Evolutionary conservation across 1,284 basidiomycete species (phyloP), one percentile per base, ranked within the genome.

Genomic region (Cryptococcus sp.): DNA sequence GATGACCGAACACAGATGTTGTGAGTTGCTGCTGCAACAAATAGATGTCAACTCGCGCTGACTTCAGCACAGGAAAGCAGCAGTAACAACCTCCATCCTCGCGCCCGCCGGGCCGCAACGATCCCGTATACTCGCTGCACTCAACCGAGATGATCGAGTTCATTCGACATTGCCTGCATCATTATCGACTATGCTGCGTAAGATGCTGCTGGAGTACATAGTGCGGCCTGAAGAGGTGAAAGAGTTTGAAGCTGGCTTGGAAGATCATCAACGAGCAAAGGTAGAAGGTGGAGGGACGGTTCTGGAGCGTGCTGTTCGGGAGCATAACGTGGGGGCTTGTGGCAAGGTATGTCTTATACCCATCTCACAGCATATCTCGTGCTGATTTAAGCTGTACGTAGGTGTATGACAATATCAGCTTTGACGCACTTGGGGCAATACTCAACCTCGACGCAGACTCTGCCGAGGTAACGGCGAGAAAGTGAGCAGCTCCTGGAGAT

Each of bases 191-290:
- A 93, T 99, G 76, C 85, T 99, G 25, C 87, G 88, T 52, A 97
- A 97, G 66, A 97, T 98, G 89, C 93, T 97, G 78, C 86, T 96
- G 64, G 94, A 97, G 72, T 93, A 93, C 64, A 96, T 99, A 69
- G 85, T 99, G 45, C 88, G 92, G 46, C 83, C 91, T 0, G 83
- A 85, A 52, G 94, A 98, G 79, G 85, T 99, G 58, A 86, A 89
- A 69, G 87, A 88, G 56, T 98, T 99, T 73, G 92, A 94, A 75
- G 83, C 83, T 52, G 88, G 87, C 1, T 85, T 99, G 53, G 88
- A 89, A 66, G 85, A 89, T 7, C 96, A 99, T 79, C 96, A 99
- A 75, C 84, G 94, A 26, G 95, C 95, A 15, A 87, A 86, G 72
- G 88, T 99, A 47, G 85, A 76, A 64, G 65, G 82, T 81, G 52